Base-by-base conservation (phyloP, 768 basidiomycete species). In the Termitomyces sp. region DNA sequence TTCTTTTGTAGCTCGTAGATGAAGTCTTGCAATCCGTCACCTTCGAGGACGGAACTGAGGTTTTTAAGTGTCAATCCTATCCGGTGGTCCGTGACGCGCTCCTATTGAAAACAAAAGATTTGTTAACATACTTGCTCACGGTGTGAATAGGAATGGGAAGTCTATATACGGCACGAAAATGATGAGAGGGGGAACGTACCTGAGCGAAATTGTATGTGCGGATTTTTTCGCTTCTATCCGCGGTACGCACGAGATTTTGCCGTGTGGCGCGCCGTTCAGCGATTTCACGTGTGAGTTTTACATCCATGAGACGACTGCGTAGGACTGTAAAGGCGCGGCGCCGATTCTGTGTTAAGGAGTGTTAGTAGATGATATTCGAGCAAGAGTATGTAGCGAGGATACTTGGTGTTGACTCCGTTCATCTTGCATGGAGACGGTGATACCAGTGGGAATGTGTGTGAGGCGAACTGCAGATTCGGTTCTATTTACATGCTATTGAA, bases 381-480 rank as follows among this genome's bases (percentile, higher is more conserved):
- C 23, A 23, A 4, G 17, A 35, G 53, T 52, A 54, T 9, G 28
- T 30, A 49, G n/a, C 5, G 28, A 42, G 26, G 44, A 28, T 23
- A 93, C 93, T 76, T 92, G 89, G 69, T 98, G 96, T 66, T 99
- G 97, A 67, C 89, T 92, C 6, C 97, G 83, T 62, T 95, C 94
- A 65, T 99, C 95, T 73, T 99, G 97, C 91, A 98, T 98, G 8
- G 94, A 94, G 9, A 98, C 96, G 1, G 88, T 89, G 54, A 98
- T 87, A 0, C 96, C 94, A 3, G 93, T 90, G 1, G 97, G 96
- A 14, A 89, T 73, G 64, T 99, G 97, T 0, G 94, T 96, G 45
- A 98, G 71, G 1, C 97, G 86, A 21, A 99, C 94, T 2, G 97
- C 96, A 2, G 96, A 98, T 71, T 99, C 97, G 0, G 97, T 98